These are phyloP conservation scores for Seminavis robusta DNA, from an alignment of 108 stramenopile genomes.

Conservation along the genomic window DNA sequence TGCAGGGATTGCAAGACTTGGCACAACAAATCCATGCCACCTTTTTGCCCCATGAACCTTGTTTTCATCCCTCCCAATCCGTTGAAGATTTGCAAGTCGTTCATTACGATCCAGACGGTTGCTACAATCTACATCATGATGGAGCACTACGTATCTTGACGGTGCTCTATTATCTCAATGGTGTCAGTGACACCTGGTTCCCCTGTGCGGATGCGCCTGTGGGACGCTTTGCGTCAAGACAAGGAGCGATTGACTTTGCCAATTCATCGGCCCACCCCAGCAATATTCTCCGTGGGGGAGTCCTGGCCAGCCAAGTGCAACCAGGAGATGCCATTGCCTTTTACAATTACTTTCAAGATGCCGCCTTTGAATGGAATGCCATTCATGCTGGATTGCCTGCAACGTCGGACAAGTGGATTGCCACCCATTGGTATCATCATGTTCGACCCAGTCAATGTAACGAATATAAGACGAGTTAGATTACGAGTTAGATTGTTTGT, in stretches of 20 bases:
- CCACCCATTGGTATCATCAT: slow-evolving; percentile 69
- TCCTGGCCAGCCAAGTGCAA: slow-evolving; percentile 1
- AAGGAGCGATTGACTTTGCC: too few relatives aligned
- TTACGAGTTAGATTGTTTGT: too few relatives aligned
- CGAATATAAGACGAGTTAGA: too few relatives aligned
- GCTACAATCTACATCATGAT: slow-evolving; percentile 57
- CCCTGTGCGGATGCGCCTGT: slow-evolving; percentile 33
- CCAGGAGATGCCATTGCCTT: slow-evolving; percentile 61
- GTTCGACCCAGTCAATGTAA: too few relatives aligned
- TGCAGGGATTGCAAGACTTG: slow-evolving; percentile 7
- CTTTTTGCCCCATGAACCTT: slow-evolving; percentile 7
- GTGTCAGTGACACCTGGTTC: slow-evolving; percentile 64
- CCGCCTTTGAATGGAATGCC: slow-evolving; percentile 43
- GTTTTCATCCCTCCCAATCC: slow-evolving; percentile 13
- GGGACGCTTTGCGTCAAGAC: too few relatives aligned
- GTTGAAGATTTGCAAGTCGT: slow-evolving; percentile 52
- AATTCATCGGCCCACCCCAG: too few relatives aligned
- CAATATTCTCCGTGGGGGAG: too few relatives aligned
- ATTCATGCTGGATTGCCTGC: slow-evolving; percentile 50
- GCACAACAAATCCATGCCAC: neutral
- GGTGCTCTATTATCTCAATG: slow-evolving; percentile 60
- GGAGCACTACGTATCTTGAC: slow-evolving; percentile 35
- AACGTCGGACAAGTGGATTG: slow-evolving; percentile 41
- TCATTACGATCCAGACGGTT: slow-evolving; percentile 42
- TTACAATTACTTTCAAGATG: slow-evolving; percentile 47